A percentile compares a stretch with the other conserved stretches of the same genome.
These are phyloP conservation scores for Aspergillus floridensis DNA, from an alignment of 2,329 filamentous ascomycete genomes.

Conservation along the genomic window DNA sequence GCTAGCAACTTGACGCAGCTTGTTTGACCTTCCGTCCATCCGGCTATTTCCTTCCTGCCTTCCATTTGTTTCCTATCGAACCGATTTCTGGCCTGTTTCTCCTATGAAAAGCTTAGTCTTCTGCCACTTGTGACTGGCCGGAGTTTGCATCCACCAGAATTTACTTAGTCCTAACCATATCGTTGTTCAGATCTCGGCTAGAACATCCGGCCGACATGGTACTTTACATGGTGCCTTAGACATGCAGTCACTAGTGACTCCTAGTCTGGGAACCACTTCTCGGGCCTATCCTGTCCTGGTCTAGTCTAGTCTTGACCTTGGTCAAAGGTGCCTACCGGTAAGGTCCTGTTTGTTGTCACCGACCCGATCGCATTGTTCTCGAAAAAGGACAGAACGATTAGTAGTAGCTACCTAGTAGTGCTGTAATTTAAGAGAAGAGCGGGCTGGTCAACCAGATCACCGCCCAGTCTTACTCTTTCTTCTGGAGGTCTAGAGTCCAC, in stretches of 20 bases:
- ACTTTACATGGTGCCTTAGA: conserved; percentile 5
- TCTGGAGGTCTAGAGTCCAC: conserved; percentile 1
- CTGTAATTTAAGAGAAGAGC: neutral
- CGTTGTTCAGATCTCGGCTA: conserved; percentile 8
- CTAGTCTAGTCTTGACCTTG: neutral
- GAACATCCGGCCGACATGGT: conserved; percentile 5
- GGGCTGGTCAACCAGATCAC: neutral
- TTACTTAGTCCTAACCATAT: neutral
- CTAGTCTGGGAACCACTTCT: neutral
- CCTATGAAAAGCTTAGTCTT: neutral
- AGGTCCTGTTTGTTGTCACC: neutral
- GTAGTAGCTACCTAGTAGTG: no score
- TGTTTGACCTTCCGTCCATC: neutral
- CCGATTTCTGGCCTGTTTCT: neutral
- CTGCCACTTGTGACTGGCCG: neutral
- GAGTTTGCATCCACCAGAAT: neutral
- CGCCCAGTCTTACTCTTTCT: neutral
- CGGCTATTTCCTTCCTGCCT: neutral
- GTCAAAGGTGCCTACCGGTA: neutral
- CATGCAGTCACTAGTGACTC: conserved; percentile 2
- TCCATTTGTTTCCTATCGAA: neutral
- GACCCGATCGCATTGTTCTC: neutral
- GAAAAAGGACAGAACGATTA: neutral
- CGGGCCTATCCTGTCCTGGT: neutral
- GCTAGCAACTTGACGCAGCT: no score